Base-by-base conservation (phyloP, 2,329 filamentous ascomycete species). In the Colletotrichum karsti region DNA sequence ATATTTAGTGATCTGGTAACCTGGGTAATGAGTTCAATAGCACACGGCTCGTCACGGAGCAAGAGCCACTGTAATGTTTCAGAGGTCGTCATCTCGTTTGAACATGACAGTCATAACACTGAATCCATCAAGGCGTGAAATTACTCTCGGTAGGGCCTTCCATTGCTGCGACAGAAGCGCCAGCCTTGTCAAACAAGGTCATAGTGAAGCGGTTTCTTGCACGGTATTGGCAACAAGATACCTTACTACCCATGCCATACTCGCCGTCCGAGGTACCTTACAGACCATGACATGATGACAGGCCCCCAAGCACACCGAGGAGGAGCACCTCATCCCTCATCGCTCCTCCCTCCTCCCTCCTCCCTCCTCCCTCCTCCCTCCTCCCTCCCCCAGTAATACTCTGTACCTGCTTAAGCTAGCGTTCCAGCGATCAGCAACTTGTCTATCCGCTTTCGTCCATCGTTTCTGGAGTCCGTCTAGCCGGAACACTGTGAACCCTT, bases 401-500 rank as follows among this genome's bases (percentile, higher is more conserved):
- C n/a, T n/a, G 7, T 35, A 35, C 33, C 33, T 35, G 10, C 39
- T 22, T 30, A 30, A 39, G 42, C 50, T 26, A 35, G 41, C 39
- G 67, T 44, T 55, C 64, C 61, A 69, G 28, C 62, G 61, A 70
- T 71, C 58, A 58, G 62, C 64, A 48, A 24, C 53, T 48, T 59
- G 44, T 46, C 55, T 59, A 55, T 62, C 64, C 63, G 62, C 63
- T 67, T 72, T 63, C 63, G 59, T 66, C 44, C 37, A 65, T 68
- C 28, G 46, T 22, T 63, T 55, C 63, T 66, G 46, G 66, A 67
- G 69, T 51, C 73, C 73, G 70, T 69, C 69, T 70, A 57, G 65
- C 64, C 64, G 73, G 73, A 70, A 74, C 72, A 62, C 68, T 74
- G 68, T 66, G 53, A 69, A 74, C 72, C 64, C 68, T 74, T 69